Percentiles rank a stretch among this genome's conserved stretches.
Evolutionary conservation across 345 rosid genomes (phyloP).

Genomic region (Streptanthus diversifolius): DNA sequence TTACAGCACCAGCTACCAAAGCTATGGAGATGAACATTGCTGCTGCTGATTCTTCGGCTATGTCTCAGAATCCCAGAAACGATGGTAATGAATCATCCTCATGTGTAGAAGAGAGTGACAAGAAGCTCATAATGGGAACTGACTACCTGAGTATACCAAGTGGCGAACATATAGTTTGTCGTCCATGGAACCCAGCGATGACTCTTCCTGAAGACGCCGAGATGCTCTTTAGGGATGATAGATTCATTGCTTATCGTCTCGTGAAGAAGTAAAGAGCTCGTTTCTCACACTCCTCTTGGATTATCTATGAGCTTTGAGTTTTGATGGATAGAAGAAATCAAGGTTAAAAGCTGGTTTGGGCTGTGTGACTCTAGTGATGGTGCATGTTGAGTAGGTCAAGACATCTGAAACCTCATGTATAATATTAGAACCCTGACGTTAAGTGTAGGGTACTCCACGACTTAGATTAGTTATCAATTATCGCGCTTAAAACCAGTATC

Average conservation of each 20-base stretch:
- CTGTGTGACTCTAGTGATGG: background rate
- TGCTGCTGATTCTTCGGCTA: background rate
- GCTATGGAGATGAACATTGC: background rate
- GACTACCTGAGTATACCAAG: background rate
- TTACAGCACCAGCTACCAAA: background rate
- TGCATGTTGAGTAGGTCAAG: background rate
- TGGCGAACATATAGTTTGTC: slow-evolving; percentile 16
- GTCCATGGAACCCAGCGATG: slow-evolving; percentile 15
- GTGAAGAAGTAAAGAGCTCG: background rate
- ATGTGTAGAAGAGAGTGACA: slow-evolving; percentile 2
- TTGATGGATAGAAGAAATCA: background rate
- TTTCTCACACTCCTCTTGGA: too few relatives aligned
- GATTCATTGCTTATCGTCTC: slow-evolving; percentile 18
- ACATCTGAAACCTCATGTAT: too few relatives aligned
- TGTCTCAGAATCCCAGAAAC: background rate
- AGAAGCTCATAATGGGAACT: slow-evolving; percentile 19
- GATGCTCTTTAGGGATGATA: slow-evolving; percentile 27
- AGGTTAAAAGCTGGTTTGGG: background rate
- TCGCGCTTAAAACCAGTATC: background rate
- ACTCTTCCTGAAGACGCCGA: slow-evolving; percentile 16
- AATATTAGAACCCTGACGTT: background rate
- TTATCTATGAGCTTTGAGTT: too few relatives aligned
- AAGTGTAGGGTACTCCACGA: too few relatives aligned
- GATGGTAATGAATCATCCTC: background rate
- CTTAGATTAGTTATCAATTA: too few relatives aligned